Base-by-base conservation (phyloP, 495 filamentous ascomycete genomes). In the Clavariopsis aquatica region DNA sequence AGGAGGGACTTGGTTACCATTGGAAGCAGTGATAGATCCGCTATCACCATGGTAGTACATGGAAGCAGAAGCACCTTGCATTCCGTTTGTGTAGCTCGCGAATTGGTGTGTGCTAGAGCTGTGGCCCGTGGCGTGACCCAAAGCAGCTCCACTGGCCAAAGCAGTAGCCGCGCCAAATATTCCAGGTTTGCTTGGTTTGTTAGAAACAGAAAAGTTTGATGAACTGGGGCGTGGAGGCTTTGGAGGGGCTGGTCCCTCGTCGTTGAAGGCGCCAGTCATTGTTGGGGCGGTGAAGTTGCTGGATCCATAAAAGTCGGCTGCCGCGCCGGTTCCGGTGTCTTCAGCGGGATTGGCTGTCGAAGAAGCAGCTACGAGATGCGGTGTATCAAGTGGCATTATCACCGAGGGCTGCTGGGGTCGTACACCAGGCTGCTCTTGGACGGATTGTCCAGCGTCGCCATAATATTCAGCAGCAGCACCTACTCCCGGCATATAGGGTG, bases 391-490 rank as follows among this genome's bases (percentile, higher is more conserved):
- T 15, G 64, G 69, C 27, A 75, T 70, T 20, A 87, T 81, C 12
- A 87, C 75, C 1, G 79, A 74, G 24, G 85, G 85, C 9, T 77
- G 76, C 4, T 78, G 69, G 23, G 81, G 79, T 29, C 86, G 79
- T 4, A 84, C 75, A 36, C 86, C 86, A 1, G 86, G 86, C 71
- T 88, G 86, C 1, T 78, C 60, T n/a, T 73, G 67, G 12, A 88
- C 85, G 13, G 84, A 87, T 67, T 88, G 76, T 0, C 85, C 86
- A 69, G 85, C 82, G 71, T 88, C 86, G 19, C 81, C 81, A 64
- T 88, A 88, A 70, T 87, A 89, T 49, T 87, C 84, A 23, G 86
- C 83, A 1, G 86, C 86, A n/a, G 80, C 79, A 27, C 86, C 86
- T 55, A 78, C 49, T 0, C 59, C 62, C 1, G 82, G 83, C 52